Conservation (phyloP, 1,139 yeast species). For the Taphrina pruni region DNA sequence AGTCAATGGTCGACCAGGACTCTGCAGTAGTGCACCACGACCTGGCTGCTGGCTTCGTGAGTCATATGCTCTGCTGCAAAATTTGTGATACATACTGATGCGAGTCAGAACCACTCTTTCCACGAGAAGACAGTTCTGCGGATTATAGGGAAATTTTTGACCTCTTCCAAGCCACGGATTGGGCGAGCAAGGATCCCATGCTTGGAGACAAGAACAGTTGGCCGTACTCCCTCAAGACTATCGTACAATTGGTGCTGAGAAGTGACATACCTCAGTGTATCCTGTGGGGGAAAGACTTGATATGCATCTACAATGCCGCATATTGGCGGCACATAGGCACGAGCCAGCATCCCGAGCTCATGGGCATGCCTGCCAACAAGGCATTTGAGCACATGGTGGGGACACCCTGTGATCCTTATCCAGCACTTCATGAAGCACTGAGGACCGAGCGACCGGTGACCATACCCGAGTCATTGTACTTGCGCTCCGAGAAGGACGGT, state of each 20-base stretch:
- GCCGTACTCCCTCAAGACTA: constrained; percentile 16
- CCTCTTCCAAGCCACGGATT: constrained; percentile 3
- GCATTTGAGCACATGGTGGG: constrained; percentile 18
- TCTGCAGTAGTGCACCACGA: background rate
- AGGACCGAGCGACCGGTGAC: background rate
- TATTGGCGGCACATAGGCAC: constrained; percentile 9
- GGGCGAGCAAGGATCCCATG: constrained; percentile 17
- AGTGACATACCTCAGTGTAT: constrained; percentile 13
- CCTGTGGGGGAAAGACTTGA: constrained; percentile 7
- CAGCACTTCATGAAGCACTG: constrained; percentile 4
- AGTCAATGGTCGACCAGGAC: constrained; percentile 1
- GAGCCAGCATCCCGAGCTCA: constrained; percentile 12
- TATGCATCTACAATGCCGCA: constrained; percentile 17
- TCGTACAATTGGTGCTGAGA: constrained; percentile 6
- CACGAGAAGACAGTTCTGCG: constrained; percentile 3
- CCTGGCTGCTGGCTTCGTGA: constrained; percentile 1
- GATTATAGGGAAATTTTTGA: constrained; percentile 11
- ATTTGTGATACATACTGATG: no score
- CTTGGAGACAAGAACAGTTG: constrained; percentile 8
- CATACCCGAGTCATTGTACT: constrained; percentile 5
- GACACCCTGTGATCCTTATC: background rate
- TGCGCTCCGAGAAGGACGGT: background rate
- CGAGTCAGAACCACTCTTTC: constrained; percentile 9
- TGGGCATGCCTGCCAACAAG: constrained; percentile 16
- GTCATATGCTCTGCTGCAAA: background rate